Percentiles rank a stretch among this genome's conserved stretches.
These are phyloP conservation scores for Pinguiococcus pyrenoidosus DNA, from an alignment of 108 stramenopile genomes.

Conservation along the genomic window DNA sequence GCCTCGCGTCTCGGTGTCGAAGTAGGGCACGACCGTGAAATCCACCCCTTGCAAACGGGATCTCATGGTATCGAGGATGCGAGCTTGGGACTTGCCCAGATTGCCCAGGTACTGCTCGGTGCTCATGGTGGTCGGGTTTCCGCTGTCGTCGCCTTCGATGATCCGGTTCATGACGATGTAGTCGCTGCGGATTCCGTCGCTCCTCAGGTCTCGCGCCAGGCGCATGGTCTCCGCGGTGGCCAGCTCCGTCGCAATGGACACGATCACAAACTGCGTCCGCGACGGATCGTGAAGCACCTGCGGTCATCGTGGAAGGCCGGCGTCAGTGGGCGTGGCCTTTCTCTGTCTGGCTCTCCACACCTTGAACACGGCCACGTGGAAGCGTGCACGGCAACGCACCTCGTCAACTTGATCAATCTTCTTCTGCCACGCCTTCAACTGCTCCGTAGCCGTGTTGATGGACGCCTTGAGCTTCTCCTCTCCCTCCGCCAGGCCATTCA, in stretches of 20 bases:
- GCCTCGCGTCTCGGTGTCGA: conserved; percentile 3
- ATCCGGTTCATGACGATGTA: conserved; percentile 27
- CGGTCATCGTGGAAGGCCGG: too few species aligned
- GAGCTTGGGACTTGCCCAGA: background rate
- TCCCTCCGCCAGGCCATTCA: background rate
- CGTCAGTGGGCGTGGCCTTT: too few species aligned
- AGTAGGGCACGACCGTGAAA: conserved; percentile 5
- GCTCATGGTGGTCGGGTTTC: background rate
- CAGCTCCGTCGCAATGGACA: conserved; percentile 11
- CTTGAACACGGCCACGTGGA: too few species aligned
- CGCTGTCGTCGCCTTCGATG: background rate
- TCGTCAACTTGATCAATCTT: too few species aligned
- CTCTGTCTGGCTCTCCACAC: too few species aligned
- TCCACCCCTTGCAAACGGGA: background rate
- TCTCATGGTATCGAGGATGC: background rate
- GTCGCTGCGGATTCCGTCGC: conserved; percentile 12
- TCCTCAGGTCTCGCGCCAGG: conserved; percentile 4
- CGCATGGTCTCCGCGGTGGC: conserved; percentile 30
- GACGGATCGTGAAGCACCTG: conserved; percentile 6
- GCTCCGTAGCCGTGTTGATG: background rate
- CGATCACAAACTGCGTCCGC: conserved; percentile 1
- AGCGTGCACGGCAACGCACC: too few species aligned
- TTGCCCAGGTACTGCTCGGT: too few species aligned
- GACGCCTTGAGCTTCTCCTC: background rate
- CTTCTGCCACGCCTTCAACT: background rate